Conservation (phyloP, 169 alveolate genomes). For the Theileria sp. region DNA sequence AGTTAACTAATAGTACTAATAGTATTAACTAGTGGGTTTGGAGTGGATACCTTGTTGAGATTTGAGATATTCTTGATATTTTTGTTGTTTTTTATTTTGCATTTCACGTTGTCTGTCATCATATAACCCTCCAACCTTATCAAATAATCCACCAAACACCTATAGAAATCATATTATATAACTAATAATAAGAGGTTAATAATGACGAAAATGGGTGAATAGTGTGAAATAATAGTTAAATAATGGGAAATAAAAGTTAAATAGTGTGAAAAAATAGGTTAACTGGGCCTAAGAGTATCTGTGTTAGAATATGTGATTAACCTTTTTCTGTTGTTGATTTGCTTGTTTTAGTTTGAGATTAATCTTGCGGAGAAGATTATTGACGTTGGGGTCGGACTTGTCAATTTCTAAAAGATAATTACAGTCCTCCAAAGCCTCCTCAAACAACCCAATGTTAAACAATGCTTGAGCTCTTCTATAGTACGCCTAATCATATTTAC, state of each 20-base stretch:
- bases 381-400: slow-evolving; percentile 41
- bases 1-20: slow-evolving; percentile 44
- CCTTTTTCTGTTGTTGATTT: slow-evolving; percentile 53
- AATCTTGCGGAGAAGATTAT: slow-evolving; percentile 25
- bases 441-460: slow-evolving; percentile 48
- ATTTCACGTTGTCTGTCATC: slow-evolving; percentile 78
- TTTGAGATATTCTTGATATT: slow-evolving; percentile 70
- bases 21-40: slow-evolving; percentile 17
- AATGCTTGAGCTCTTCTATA: slow-evolving; percentile 63
- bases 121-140: slow-evolving; percentile 78
- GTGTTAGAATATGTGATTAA: neutral
- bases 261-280: too few species aligned
- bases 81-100: slow-evolving; percentile 65
- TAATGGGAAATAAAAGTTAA: too few species aligned
- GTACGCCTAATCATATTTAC: slow-evolving; percentile 25
- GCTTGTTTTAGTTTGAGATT: slow-evolving; percentile 23
- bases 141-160: slow-evolving; percentile 79
- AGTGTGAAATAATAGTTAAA: too few species aligned
- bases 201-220: too few species aligned
- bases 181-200: neutral
- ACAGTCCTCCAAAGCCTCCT: slow-evolving; percentile 63
- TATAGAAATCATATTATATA: neutral
- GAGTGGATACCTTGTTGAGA: slow-evolving; percentile 35
- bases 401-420: slow-evolving; percentile 29
- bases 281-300: too few species aligned